Percentiles rank a stretch among this genome's conserved stretches.
phyloP scores from a whole-genome alignment of 176 grass and related monocot genomes.

The Secale cereale region DNA sequence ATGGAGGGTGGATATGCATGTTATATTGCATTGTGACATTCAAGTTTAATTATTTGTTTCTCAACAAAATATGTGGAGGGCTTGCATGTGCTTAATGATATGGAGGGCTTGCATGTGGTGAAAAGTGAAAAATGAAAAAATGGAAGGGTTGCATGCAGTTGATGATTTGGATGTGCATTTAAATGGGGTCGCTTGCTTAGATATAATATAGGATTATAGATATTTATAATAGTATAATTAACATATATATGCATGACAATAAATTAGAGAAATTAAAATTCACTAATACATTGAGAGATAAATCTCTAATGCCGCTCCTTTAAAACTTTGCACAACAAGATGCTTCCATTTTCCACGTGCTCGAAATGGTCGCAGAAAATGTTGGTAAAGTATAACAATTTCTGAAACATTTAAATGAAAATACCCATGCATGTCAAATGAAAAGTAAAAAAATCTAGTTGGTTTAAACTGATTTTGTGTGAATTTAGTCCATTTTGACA shows the following conservation, averaged over 20 bases:
- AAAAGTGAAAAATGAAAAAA: too few species aligned
- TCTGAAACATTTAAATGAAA: not conserved
- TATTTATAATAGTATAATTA: too few species aligned
- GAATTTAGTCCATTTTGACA: not conserved
- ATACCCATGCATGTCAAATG: not conserved
- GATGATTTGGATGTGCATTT: too few species aligned
- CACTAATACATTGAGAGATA: not conserved
- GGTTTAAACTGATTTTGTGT: not conserved
- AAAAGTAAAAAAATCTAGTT: not conserved
- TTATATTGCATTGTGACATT: too few species aligned
- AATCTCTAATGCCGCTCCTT: not conserved
- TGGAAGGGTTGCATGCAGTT: too few species aligned
- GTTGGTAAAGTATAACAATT: not conserved
- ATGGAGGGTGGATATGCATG: too few species aligned
- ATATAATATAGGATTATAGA: too few species aligned
- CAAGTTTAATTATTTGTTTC: too few species aligned
- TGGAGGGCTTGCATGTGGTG: too few species aligned
- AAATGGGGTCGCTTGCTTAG: too few species aligned
- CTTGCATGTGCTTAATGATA: too few species aligned
- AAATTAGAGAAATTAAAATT: not conserved
- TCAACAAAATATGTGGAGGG: too few species aligned
- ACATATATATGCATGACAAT: not conserved
- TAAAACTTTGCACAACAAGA: not conserved
- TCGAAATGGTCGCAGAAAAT: not conserved
- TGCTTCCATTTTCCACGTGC: not conserved